Conservation (phyloP, 495 filamentous ascomycete species). For the Opeltia flavorubescens region DNA sequence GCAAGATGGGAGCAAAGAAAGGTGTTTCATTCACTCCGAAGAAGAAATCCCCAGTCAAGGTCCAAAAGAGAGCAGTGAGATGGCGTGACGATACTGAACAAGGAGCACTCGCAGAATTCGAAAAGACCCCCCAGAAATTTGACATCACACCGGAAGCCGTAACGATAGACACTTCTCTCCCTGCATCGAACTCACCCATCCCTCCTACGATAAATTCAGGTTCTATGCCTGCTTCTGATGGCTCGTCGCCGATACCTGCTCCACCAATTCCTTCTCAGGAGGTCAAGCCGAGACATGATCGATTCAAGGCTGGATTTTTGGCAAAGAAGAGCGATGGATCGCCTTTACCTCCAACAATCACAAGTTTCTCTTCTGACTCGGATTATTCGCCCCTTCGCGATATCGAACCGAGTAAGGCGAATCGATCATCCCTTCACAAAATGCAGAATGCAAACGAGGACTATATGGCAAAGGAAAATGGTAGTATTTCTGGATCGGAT, state of each 20-base stretch:
- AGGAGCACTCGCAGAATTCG: slow-evolving; percentile 72
- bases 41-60: slow-evolving; percentile 50
- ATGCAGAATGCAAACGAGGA: slow-evolving; percentile 34
- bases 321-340: slow-evolving; percentile 58
- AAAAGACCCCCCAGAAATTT: slow-evolving; percentile 66
- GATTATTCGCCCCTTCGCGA: slow-evolving; percentile 54
- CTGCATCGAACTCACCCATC: slow-evolving; percentile 2
- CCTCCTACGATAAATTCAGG: background rate
- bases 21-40: slow-evolving; percentile 71
- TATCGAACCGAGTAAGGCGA: slow-evolving; percentile 46
- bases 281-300: slow-evolving; percentile 46
- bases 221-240: slow-evolving; percentile 9
- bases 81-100: slow-evolving; percentile 90
- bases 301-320: slow-evolving; percentile 86
- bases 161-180: slow-evolving; percentile 29
- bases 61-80: slow-evolving; percentile 59
- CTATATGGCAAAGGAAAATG: slow-evolving; percentile 33
- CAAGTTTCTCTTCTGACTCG: slow-evolving; percentile 42
- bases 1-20: slow-evolving; percentile 62
- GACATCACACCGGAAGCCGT: slow-evolving; percentile 35
- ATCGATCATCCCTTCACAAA: slow-evolving; percentile 35
- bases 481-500: slow-evolving; percentile 25
- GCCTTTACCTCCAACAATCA: slow-evolving; percentile 48
- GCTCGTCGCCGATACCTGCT: slow-evolving; percentile 41
- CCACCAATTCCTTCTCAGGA: slow-evolving; percentile 36